Evolutionary conservation across 768 basidiomycete genomes (phyloP), one percentile per base, ranked within the genome.

Genomic region (Leccinum ochraceum): DNA sequence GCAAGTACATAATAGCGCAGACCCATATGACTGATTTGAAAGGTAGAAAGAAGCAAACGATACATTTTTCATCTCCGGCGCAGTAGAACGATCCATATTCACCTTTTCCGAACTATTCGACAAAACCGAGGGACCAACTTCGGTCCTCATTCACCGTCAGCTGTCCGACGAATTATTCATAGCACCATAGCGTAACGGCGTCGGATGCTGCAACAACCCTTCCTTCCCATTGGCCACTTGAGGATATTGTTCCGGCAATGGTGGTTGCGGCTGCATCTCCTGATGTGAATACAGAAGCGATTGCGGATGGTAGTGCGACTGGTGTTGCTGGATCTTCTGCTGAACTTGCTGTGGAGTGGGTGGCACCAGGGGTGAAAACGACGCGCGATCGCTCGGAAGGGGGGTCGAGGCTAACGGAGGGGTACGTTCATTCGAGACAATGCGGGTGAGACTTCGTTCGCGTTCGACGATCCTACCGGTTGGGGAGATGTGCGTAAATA

Each of bases 401-500:
- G 69, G 64, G 0, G 50, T 62, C 4, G 69, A 17, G 1, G 63
- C 11, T 17, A 83, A 60, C 8, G 79, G 64, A 1, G 81, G 79
- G 20, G 74, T 71, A 4, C 71, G 72, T 53, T 82, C 80, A 11
- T 53, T 54, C 0, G 72, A 65, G 4, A 59, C 51, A 10, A 63
- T 26, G 7, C 75, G 74, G 10, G 75, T 69, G 1, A 74, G 54
- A 30, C 69, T 73, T 26, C 79, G 77, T 64, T 82, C 78, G 7
- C 81, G 79, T 69, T 86, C 84, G 37, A 86, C 84, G 56, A 86
- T 85, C 20, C 85, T 85, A 60, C 26, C 10, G 3, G 6, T 34
- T 11, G 2, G 20, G 11, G 10, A 3, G 1, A 24, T 20, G 32
- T 39, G 36, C 46, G 34, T n/a, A 7, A 28, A 30, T 32, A 17